Percentiles rank a stretch among this genome's conserved stretches.
Evolutionary conservation across 768 basidiomycete species (phyloP).

Genomic region (Boletus edulis): DNA sequence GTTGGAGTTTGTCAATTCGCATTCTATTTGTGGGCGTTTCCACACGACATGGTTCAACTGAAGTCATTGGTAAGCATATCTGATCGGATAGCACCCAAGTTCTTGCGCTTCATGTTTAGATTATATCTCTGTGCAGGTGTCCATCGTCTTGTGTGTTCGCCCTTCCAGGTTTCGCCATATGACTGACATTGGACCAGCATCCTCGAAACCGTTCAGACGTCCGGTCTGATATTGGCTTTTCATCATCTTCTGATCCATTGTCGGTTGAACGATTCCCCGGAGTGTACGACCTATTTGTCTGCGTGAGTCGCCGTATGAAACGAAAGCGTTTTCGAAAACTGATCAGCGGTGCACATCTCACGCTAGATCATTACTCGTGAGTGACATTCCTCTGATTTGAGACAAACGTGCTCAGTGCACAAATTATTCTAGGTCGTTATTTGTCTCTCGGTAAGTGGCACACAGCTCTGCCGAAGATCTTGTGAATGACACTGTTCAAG

Average conservation of each 20-base stretch:
- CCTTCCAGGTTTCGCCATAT: too few species aligned
- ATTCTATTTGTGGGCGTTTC: slow-evolving; percentile 19
- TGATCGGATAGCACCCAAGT: not conserved
- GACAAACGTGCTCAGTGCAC: not conserved
- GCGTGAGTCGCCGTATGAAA: not conserved
- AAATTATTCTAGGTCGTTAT: not conserved
- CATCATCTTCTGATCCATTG: slow-evolving; percentile 9
- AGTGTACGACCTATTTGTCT: slow-evolving; percentile 4
- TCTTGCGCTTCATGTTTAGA: not conserved
- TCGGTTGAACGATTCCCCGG: not conserved
- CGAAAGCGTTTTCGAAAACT: not conserved
- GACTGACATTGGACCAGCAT: slow-evolving; percentile 5
- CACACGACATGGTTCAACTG: slow-evolving; percentile 7
- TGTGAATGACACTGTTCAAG: slow-evolving; percentile 7
- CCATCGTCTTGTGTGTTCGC: slow-evolving; percentile 8
- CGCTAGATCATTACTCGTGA: slow-evolving; percentile 5
- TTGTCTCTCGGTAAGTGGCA: slow-evolving; percentile 3
- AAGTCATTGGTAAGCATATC: slow-evolving; percentile 14
- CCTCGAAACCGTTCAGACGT: slow-evolving; percentile 6
- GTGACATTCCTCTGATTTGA: not conserved
- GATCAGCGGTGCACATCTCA: not conserved
- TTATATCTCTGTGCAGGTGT: not conserved
- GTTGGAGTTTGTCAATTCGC: slow-evolving; percentile 15
- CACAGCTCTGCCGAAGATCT: not conserved
- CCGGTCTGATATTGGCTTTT: not conserved